phyloP scores from a whole-genome alignment of 441 rosid species.

The Populus hybrid region DNA sequence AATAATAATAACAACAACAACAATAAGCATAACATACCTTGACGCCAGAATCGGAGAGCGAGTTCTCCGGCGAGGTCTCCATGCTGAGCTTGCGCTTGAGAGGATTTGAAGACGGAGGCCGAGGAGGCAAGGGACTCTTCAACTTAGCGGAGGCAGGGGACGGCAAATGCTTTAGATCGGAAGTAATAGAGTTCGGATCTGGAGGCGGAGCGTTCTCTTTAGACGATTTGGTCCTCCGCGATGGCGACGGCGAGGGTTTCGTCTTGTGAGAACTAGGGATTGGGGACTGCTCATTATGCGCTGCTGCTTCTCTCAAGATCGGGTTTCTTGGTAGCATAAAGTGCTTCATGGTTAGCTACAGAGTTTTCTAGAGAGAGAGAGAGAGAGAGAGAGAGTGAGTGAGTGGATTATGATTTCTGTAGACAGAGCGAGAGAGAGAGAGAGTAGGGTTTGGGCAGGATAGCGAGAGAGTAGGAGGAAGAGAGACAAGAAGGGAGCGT shows the following conservation, averaged over 20 bases:
- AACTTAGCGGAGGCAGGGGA: slow-evolving; percentile 38
- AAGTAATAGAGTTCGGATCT: slow-evolving; percentile 54
- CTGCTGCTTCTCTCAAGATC: slow-evolving; percentile 51
- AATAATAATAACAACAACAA: neutral
- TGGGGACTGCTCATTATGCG: slow-evolving; percentile 33
- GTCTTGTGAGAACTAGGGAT: slow-evolving; percentile 18
- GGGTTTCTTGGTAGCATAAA: slow-evolving; percentile 78
- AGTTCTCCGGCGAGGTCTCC: slow-evolving; percentile 44
- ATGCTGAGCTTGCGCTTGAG: slow-evolving; percentile 80
- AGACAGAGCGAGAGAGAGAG: too few species aligned
- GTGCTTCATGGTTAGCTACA: slow-evolving; percentile 53
- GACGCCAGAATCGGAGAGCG: slow-evolving; percentile 7
- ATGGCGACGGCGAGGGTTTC: slow-evolving; percentile 31
- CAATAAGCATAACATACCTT: neutral
- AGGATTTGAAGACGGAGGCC: slow-evolving; percentile 85
- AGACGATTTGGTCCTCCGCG: slow-evolving; percentile 38
- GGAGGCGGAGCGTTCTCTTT: slow-evolving; percentile 42
- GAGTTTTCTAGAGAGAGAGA: neutral
- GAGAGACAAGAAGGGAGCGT: slow-evolving; percentile 35
- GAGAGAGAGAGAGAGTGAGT: too few species aligned
- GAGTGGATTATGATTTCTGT: too few species aligned
- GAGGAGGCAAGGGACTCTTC: slow-evolving; percentile 75
- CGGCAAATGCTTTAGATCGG: slow-evolving; percentile 40
- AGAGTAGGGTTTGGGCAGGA: slow-evolving; percentile 10
- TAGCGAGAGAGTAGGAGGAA: slow-evolving; percentile 18